Base-by-base conservation (phyloP, 2,329 filamentous ascomycete genomes). In the Diaporthe helianthi region DNA sequence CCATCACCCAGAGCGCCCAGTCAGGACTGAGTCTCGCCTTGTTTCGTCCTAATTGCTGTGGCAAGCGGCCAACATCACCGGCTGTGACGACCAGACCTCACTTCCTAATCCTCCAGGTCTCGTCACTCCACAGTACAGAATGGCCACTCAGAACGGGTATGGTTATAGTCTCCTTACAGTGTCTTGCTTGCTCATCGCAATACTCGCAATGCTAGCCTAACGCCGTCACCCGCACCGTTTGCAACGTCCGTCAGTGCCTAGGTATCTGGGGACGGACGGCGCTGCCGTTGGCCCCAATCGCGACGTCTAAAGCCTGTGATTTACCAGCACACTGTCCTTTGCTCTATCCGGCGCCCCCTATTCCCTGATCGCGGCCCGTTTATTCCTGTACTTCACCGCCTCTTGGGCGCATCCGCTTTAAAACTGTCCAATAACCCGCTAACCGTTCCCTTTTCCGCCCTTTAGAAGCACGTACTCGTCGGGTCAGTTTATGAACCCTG, bases 401-500 rank as follows among this genome's bases (percentile, higher is more conserved):
- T 53, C 44, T 49, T 65, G 19, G n/a, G 47, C 66, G 41, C 19
- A 26, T n/a, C 38, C 66, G 31, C 36, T 49, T 49, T 49, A 52
- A 67, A 53, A n/a, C 31, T 41, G 61, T 24, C 60, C 68, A 55
- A 24, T 38, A 52, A 24, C 41, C 61, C 44, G 38, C 69, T 73
- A n/a, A 70, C 55, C 49, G 46, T 31, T 52, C 26, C 29, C 61
- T n/a, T 44, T n/a, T 44, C 22, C 41, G 38, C 31, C 33, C 49
- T 51, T 71, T 76, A 89, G 86, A 10, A 58, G 41, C 77, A 80
- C 86, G 75, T 90, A 89, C 77, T 82, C 86, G 51, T 83, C 84
- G 73, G 87, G 85, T 76, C 88, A 90, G 80, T 98, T 98, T 83
- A 97, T 98, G 92, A 98, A 98, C 81, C 94, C 96, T 72, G 94